Base-by-base conservation (phyloP, 1,139 yeast genomes). In the Meyerozyma elateridarum region DNA sequence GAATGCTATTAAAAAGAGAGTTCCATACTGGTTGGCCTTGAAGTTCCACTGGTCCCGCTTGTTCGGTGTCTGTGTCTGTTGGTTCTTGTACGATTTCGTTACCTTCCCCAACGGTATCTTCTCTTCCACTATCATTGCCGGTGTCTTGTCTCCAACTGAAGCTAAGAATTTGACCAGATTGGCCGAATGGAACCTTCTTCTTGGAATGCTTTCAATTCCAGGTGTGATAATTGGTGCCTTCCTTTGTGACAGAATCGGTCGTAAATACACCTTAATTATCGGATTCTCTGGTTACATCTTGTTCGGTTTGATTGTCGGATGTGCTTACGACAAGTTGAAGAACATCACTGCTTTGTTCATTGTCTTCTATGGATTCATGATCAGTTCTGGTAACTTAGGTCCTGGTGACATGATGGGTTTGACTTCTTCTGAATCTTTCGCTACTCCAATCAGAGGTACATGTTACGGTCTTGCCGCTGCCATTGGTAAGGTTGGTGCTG, bases 321-420 rank as follows among this genome's bases (percentile, higher is more conserved):
- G 72, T 41, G 70, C 77, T 2, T 77, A 63, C 47, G 65, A 64
- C 13, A 60, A 70, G 48, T 48, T 76, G 37, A 52, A 52, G 27
- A 63, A 70, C 31, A 74, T 73, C 38, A 59, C 70, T n/a, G 72
- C 76, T 5, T 53, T 75, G 17, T 77, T 77, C 51, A 70, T 77
- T 32, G 54, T 77, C 32, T 72, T 77, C 46, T 77, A 76, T 49
- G 83, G 81, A 19, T 52, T 76, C 18, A 71, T 77, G 71, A 68
- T 67, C 57, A 66, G 73, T 4, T 51, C 62, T 40, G 88, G 88
- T 45, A 81, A 81, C 54, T 61, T 80, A 45, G 91, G 93, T 4
- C 91, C 91, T 4, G 91, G 91, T 42, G 72, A 81, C 50, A 74
- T 74, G 66, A 62, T 82, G 69, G 91, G 91, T 7, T 64, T 83